Evolutionary conservation across 2,329 filamentous ascomycete genomes (phyloP).

Genomic region (Ceratocystis cacaofunesta): DNA sequence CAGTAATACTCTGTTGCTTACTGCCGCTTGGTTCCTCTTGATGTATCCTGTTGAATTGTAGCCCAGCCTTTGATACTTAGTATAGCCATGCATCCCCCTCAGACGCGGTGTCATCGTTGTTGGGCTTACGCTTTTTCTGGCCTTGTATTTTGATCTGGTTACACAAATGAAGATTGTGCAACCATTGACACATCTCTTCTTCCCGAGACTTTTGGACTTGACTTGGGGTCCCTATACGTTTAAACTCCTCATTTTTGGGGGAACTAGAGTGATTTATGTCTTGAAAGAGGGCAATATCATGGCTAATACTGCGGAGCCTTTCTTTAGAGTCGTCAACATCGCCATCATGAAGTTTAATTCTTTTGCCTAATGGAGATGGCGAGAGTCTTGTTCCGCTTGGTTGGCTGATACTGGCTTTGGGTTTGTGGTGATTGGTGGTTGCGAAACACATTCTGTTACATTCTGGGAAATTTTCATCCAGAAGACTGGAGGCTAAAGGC

Average conservation of each 20-base stretch:
- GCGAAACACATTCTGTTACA: slow-evolving; percentile 1
- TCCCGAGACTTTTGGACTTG: background rate
- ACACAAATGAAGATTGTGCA: background rate
- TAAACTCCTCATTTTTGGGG: background rate
- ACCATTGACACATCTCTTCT: background rate
- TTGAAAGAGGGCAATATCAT: too few species aligned
- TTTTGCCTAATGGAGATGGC: too few species aligned
- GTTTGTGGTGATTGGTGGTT: background rate
- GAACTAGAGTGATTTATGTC: too few species aligned
- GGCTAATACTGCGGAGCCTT: too few species aligned
- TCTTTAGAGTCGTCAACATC: too few species aligned
- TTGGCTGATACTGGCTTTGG: too few species aligned
- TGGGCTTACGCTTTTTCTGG: background rate
- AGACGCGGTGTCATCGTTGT: background rate
- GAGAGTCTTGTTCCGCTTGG: too few species aligned
- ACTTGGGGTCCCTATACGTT: background rate
- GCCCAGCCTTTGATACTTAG: background rate
- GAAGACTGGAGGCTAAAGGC: background rate
- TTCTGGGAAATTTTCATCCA: background rate
- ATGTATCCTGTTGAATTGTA: too few species aligned
- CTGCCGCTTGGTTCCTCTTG: too few species aligned
- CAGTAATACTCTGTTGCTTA: too few species aligned
- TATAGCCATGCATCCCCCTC: background rate
- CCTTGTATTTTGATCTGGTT: background rate
- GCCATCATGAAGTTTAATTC: too few species aligned